These are phyloP conservation scores for Puccinia horiana DNA, from an alignment of 1,284 basidiomycete species.

Conservation along the genomic window DNA sequence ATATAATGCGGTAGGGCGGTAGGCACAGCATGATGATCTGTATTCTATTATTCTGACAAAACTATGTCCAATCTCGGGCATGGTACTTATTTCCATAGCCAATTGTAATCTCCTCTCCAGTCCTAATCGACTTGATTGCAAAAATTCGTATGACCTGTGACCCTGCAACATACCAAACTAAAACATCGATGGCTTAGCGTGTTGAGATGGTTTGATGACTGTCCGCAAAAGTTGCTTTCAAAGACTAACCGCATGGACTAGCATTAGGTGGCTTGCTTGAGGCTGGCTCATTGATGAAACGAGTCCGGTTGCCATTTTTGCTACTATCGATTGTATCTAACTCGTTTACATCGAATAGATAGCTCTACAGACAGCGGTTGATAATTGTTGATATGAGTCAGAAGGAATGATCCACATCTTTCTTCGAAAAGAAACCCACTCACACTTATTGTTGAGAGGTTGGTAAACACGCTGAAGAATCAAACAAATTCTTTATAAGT, in stretches of 20 bases:
- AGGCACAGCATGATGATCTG: no score
- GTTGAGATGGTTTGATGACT: no score
- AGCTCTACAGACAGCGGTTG: background rate
- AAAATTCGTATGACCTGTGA: constrained; percentile 23
- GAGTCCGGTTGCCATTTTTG: constrained; percentile 31
- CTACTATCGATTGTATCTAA: background rate
- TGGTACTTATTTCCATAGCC: constrained; percentile 5
- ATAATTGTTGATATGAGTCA: background rate
- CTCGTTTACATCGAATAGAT: constrained; percentile 20
- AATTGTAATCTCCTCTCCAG: constrained; percentile 24
- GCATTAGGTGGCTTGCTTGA: background rate
- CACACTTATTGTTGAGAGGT: background rate
- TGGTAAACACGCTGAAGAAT: background rate
- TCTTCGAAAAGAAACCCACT: background rate
- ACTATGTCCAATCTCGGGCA: constrained; percentile 29
- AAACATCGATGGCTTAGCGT: no score
- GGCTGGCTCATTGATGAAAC: constrained; percentile 28
- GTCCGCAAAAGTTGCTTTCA: no score
- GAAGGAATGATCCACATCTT: background rate
- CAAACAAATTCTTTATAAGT: background rate
- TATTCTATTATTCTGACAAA: background rate
- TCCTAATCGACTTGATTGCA: background rate
- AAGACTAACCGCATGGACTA: constrained; percentile 7
- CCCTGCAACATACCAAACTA: constrained; percentile 34
- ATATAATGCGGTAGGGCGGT: no score